Base-by-base conservation (phyloP, 345 rosid species). In the Hypericum perforatum region DNA sequence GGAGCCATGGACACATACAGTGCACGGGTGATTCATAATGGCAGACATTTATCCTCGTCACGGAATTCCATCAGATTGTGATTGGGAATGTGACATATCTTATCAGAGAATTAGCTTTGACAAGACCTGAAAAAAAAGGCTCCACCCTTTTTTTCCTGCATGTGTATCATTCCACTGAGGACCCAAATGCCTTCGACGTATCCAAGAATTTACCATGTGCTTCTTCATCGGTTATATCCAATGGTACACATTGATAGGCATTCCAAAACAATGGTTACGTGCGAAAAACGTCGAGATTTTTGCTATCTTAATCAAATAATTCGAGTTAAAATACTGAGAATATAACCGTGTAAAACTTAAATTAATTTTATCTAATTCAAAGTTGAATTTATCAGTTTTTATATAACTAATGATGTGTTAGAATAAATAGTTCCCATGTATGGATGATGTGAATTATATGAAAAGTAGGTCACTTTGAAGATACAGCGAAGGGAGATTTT, bases 161-260 rank as follows among this genome's bases (percentile, higher is more conserved):
- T 52, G 58, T 41, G 39, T 45, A 55, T 53, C 16, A 59, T 52
- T 63, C 53, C 60, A 22, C 37, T 37, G 61, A 45, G n/a, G 60
- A 66, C 62, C 36, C 38, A 56, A 60, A 46, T 65, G 16, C 58
- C 8, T 62, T 55, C 15, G n/a, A 14, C 56, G 16, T 56, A 53
- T 41, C 32, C 56, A 69, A 51, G 58, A 64, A 15, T 44, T 60
- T 55, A 40, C 46, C 70, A 66, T 52, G 77, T 69, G 74, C 56
- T 44, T 47, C 16, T 37, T 32, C 41, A 9, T 16, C 22, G 12
- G 40, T 48, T 40, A 52, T 11, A 29, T 0, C 11, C 15, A 43
- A 22, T 22, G 32, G 32, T 57, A 15, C 49, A 41, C 36, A 59
- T 11, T 49, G 11, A 50, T 43, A 60, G 16, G 16, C 49, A 43